Percentiles rank a stretch among this genome's conserved stretches.
phyloP scores from a whole-genome alignment of 2,329 filamentous ascomycete genomes.

The Thielaviopsis ethacetica region DNA sequence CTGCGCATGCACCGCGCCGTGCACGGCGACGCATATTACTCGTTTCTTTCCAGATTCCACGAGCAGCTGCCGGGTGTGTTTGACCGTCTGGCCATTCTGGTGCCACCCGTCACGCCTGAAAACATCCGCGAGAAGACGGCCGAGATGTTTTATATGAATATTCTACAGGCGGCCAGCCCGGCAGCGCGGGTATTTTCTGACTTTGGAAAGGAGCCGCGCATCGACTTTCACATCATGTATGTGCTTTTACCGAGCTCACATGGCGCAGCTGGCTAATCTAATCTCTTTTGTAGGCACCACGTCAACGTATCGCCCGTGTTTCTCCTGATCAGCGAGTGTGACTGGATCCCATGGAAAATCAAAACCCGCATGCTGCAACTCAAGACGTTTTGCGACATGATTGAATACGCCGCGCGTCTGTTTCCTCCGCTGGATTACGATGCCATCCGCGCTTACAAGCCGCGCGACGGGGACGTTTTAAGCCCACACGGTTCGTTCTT shows the following conservation, averaged over 20 bases:
- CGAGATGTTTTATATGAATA: conserved; percentile 40
- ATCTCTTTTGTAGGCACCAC: conserved; percentile 43
- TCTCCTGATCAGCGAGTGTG: conserved; percentile 42
- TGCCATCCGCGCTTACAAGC: conserved; percentile 43
- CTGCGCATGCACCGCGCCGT: not conserved
- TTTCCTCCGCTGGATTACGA: conserved; percentile 42
- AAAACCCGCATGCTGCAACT: conserved; percentile 63
- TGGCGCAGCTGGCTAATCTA: not conserved
- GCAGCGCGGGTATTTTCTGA: conserved; percentile 40
- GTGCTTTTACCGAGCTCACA: conserved; percentile 12
- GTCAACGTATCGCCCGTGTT: conserved; percentile 61
- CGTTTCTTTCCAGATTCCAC: not conserved
- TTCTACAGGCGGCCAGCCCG: conserved; percentile 35
- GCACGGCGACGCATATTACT: conserved; percentile 26
- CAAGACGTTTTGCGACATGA: conserved; percentile 61
- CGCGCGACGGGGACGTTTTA: conserved; percentile 30
- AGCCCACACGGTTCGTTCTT: conserved; percentile 25
- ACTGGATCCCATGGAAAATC: conserved; percentile 41
- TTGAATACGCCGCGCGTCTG: conserved; percentile 55
- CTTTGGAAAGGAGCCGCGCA: conserved; percentile 48
- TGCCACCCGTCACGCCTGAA: conserved; percentile 41
- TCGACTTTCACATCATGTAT: conserved; percentile 63
- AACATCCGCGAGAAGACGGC: conserved; percentile 38
- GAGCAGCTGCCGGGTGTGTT: conserved; percentile 52
- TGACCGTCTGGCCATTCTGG: conserved; percentile 44